Base-by-base conservation (phyloP, 345 rosid genomes). In the Draba incana region DNA sequence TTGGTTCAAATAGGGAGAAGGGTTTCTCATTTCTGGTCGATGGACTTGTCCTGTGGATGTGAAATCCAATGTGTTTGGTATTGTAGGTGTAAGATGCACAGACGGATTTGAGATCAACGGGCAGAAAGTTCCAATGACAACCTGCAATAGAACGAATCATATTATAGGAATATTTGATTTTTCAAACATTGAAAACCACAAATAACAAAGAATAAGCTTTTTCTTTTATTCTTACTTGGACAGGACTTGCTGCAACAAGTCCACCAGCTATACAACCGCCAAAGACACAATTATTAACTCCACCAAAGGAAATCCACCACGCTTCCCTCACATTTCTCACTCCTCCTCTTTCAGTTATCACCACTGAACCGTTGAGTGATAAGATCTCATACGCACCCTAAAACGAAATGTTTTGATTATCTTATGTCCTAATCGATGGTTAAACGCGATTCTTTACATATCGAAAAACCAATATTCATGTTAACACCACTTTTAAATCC, bases 351-450 rank as follows among this genome's bases (percentile, higher is more conserved):
- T 89, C 88, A 30, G 48, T 59, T n/a, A 56, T 39, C 2, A 80
- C 69, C 80, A 75, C 82, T 24, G 94, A 75, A 57, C 82, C 86
- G 2, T 77, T 66, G 41, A 92, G 67, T 2, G 90, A 77, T 53
- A 92, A 33, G 70, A 92, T 80, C 68, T 84, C 88, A 50, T 82
- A 87, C 37, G 72, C 71, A 3, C 87, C 96, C 98, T 89, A 82
- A 20, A 20, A 0, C 20, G 20, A 15, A 62, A 12, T 62, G 23
- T 35, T 41, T 8, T 50, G 15, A 16, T 37, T 16, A 41, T 48
- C 30, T 1, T 66, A 12, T 45, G 42, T 4, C 37, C 37, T 5
- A 31, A 12, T 13, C 3, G 1, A 3, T 55, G 6, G 52, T 5
- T 43, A 20, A 59, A 16, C 53, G 3, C 6, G 42, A 13, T 14